Evolutionary conservation across 345 rosid genomes (phyloP), one percentile per base, ranked within the genome.

Genomic region (Clarkia xantiana): DNA sequence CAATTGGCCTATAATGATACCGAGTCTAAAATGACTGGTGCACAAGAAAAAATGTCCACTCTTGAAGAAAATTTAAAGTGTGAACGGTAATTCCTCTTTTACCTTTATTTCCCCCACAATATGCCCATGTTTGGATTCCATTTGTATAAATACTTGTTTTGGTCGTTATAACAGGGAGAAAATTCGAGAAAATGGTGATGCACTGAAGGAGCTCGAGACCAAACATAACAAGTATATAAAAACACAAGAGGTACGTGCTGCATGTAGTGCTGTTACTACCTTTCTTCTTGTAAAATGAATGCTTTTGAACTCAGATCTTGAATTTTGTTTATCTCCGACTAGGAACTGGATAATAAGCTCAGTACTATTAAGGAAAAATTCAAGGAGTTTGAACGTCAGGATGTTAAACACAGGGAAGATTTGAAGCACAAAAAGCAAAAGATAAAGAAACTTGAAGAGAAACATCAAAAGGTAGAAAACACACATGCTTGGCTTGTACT

Each of bases 351-450:
- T 52, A 77, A 70, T 60, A 64, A 71, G 53, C 84, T 84, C 55
- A 68, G 57, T 66, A 70, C 42, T 18, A 81, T 83, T 63, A 91
- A 91, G 71, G 98, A 91, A 53, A 79, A 78, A 53, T 91, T 91
- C 48, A 86, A 81, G 75, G 96, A 91, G 55, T 91, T 91, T 67
- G 94, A 91, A 75, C 78, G 94, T 74, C 94, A 81, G 63, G 96
- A 86, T 64, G 84, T 91, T 61, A 86, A 91, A 55, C 73, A 81
- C 58, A 73, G 94, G 54, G 98, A 91, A 67, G 94, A 86, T 67
- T 54, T 81, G 63, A 86, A 80, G 80, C 96, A 91, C 71, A 64
- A 62, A 79, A 91, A 91, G 69, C 98, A 86, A 67, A 91, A 86
- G 78, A 71, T 91, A 44, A 91, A 84, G 76, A 91, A 86, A 67